phyloP scores from a whole-genome alignment of 1,284 basidiomycete genomes.

The Blastosporella zonata region DNA sequence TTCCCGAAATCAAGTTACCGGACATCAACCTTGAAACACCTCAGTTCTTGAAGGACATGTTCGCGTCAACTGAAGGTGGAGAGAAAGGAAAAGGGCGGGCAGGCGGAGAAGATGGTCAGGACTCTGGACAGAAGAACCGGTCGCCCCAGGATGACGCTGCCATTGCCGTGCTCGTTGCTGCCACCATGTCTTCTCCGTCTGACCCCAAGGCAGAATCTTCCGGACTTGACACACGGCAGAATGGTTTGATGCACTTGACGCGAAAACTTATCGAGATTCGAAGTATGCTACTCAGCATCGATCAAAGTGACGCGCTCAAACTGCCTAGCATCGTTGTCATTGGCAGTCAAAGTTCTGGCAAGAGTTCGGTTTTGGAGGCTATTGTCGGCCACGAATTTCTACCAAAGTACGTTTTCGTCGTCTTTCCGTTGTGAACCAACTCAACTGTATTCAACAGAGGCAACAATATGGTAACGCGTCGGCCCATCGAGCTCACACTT shows the following conservation, averaged over 20 bases:
- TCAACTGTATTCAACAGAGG: constrained; percentile 54
- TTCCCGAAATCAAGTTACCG: constrained; percentile 65
- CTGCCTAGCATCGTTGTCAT: constrained; percentile 98
- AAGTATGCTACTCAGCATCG: constrained; percentile 89
- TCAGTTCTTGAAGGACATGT: constrained; percentile 70
- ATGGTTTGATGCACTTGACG: constrained; percentile 89
- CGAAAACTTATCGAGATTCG: constrained; percentile 96
- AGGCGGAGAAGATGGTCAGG: constrained; percentile 26
- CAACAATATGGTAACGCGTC: constrained; percentile 98
- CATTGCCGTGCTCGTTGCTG: constrained; percentile 71
- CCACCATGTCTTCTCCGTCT: constrained; percentile 70
- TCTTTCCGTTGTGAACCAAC: not conserved
- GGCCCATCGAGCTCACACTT: constrained; percentile 96
- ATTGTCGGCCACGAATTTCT: constrained; percentile 98
- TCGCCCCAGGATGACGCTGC: constrained; percentile 60
- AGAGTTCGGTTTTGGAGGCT: constrained; percentile 95
- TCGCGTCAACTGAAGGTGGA: constrained; percentile 40
- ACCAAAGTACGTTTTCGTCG: constrained; percentile 67
- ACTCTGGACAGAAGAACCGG: constrained; percentile 35
- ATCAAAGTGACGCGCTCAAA: constrained; percentile 92
- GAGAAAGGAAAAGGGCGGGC: constrained; percentile 26
- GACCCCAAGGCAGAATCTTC: constrained; percentile 50
- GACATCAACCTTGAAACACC: constrained; percentile 54
- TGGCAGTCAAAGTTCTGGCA: constrained; percentile 96
- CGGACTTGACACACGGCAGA: constrained; percentile 44